Conservation (phyloP, 208 protist species). For the Trypanosomatidae sp. region DNA sequence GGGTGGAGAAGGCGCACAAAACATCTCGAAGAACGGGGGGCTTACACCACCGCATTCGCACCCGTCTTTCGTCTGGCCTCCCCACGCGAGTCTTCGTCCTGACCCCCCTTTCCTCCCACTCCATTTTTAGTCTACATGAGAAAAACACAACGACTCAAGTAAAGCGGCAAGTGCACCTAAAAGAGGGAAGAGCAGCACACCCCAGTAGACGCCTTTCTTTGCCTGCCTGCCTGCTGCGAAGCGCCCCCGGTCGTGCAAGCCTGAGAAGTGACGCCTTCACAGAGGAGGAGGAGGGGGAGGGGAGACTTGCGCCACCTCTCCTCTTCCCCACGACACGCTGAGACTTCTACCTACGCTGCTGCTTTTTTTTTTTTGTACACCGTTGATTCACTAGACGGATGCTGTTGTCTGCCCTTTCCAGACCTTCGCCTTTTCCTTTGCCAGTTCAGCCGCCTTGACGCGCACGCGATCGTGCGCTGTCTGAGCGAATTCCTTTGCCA, state of each 20-base stretch:
- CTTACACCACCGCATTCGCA: neutral
- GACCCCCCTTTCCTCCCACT: neutral
- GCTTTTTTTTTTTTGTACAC: neutral
- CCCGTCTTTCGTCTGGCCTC: neutral
- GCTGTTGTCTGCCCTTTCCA: neutral
- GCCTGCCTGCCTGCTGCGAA: neutral
- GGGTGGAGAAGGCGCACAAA: no score
- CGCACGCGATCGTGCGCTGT: slow-evolving; percentile 36
- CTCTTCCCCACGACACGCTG: neutral
- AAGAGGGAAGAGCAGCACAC: neutral
- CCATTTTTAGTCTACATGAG: neutral
- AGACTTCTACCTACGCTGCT: neutral
- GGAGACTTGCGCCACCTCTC: neutral
- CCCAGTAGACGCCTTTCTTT: neutral
- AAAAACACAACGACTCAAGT: neutral
- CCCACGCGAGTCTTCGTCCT: neutral
- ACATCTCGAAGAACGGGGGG: neutral
- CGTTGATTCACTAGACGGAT: neutral
- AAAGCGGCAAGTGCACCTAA: no score
- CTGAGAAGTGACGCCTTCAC: neutral
- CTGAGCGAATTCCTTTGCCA: slow-evolving; percentile 72
- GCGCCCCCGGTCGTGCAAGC: neutral
- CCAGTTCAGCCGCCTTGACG: slow-evolving; percentile 21
- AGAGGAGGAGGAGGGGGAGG: no score
- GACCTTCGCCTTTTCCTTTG: slow-evolving; percentile 2